These are phyloP conservation scores for Fusarium brevicatenulatum DNA, from an alignment of 2,329 filamentous ascomycete genomes.

Conservation along the genomic window DNA sequence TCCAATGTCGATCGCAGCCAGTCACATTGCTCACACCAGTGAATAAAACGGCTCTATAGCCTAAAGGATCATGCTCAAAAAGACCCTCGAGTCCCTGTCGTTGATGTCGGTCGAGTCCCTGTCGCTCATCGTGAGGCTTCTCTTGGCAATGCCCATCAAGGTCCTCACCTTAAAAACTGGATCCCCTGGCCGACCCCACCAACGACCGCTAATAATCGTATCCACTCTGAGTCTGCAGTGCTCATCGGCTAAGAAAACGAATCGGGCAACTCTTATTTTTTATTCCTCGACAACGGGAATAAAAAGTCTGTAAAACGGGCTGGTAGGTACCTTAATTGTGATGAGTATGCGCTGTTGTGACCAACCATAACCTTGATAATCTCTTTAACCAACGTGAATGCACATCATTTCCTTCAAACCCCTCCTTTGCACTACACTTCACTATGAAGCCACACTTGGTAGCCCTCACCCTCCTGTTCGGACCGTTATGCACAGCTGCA, in stretches of 20 bases:
- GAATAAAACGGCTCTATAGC: neutral
- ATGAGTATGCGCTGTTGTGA: neutral
- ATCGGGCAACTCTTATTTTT: conserved; percentile 7
- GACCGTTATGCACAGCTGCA: conserved; percentile 13
- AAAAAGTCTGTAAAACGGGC: neutral
- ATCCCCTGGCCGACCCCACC: conserved; percentile 4
- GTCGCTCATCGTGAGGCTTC: conserved; percentile 18
- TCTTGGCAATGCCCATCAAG: conserved; percentile 40
- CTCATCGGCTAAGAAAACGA: conserved; percentile 2
- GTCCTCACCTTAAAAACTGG: conserved; percentile 41
- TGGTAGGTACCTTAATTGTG: neutral
- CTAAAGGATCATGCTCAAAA: neutral
- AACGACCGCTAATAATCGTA: neutral
- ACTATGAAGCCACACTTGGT: conserved; percentile 9
- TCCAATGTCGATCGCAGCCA: neutral
- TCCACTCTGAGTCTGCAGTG: neutral
- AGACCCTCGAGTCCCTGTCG: neutral
- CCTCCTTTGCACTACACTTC: neutral
- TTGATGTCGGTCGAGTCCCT: neutral
- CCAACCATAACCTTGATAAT: conserved; percentile 12
- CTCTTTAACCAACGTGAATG: neutral
- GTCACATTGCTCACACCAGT: neutral
- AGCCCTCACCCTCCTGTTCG: conserved; percentile 6
- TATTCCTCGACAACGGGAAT: neutral
- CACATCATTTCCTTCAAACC: neutral